Evolutionary conservation across 441 rosid species (phyloP).

Genomic region (Metrosideros polymorpha): DNA sequence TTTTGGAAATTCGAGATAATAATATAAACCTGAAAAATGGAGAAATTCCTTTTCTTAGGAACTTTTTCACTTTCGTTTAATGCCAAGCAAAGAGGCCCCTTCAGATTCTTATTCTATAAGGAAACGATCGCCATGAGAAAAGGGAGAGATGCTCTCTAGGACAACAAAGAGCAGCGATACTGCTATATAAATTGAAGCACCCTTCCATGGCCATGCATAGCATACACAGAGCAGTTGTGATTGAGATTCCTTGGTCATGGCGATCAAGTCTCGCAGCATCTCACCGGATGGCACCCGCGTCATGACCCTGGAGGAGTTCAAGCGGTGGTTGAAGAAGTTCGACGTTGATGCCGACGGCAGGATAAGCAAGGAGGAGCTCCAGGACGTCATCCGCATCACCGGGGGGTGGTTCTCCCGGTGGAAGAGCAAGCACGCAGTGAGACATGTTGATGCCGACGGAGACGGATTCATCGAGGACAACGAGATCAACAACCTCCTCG

Average conservation of each 20-base stretch:
- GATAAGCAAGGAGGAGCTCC: slow-evolving; percentile 29
- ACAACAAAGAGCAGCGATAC: neutral
- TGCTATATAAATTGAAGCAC: neutral
- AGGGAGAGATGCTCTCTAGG: neutral
- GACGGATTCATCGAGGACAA: slow-evolving; percentile 24
- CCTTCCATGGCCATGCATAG: neutral
- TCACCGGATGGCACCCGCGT: neutral
- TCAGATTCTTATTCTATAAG: neutral
- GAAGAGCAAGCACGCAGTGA: slow-evolving; percentile 13
- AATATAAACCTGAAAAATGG: neutral
- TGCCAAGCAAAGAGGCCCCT: neutral
- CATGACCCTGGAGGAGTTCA: slow-evolving; percentile 25
- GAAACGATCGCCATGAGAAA: neutral
- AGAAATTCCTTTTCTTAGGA: neutral
- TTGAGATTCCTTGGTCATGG: neutral
- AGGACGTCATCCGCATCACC: slow-evolving; percentile 7
- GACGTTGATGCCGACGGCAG: slow-evolving; percentile 17
- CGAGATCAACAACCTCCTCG: slow-evolving; percentile 20
- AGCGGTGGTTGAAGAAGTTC: slow-evolving; percentile 15
- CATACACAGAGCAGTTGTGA: neutral
- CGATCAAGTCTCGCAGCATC: neutral
- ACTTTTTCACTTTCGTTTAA: neutral
- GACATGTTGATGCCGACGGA: slow-evolving; percentile 18
- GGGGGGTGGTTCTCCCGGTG: slow-evolving; percentile 26
- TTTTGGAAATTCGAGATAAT: neutral